Base-by-base conservation (phyloP, 176 grass and related monocot genomes). In the Phoenix dactylifera region DNA sequence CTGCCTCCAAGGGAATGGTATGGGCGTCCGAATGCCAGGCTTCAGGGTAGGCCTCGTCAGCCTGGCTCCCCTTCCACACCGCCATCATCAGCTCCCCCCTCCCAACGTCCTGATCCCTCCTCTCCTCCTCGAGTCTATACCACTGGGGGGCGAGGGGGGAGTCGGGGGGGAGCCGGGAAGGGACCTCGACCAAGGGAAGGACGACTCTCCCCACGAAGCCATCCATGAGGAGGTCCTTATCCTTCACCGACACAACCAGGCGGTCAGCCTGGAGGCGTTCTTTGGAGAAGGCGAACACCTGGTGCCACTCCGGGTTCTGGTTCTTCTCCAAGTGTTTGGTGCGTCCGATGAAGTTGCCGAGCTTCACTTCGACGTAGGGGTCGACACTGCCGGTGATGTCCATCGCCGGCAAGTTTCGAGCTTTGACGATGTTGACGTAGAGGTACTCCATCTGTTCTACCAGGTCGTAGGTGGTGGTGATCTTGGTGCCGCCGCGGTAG, bases 361-460 rank as follows among this genome's bases (percentile, higher is more conserved):
- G 2, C 50, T 44, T 52, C 14, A 73, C 59, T 50, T 54, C 59
- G 10, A 55, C 70, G 59, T 73, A 73, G 18, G 70, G 70, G 4
- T 73, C 69, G n/a, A 72, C 18, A 17, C 58, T 62, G 24, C 69
- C 58, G 50, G n/a, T 28, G 23, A 72, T 39, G 26, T 62, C 59
- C 59, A 51, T 18, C 26, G 26, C 5, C n/a, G 70, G 51, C 25
- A 73, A 58, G 3, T 63, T 14, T 5, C 70, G 59, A 5, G 70
- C 70, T 18, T 53, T 52, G 59, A 73, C 59, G 50, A 73, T 23
- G 50, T 7, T 18, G n/a, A 73, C 70, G 59, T 48, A 73, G 26
- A 73, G 70, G 70, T 54, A 73, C 2, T 63, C 26, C 29, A 55
- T 73, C 70, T 63, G 70, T 51, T 73, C 70, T 10, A 73, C 70